Percentiles rank a stretch among this genome's conserved stretches.
Evolutionary conservation across 768 basidiomycete genomes (phyloP).

Genomic region (Galerina marginata): DNA sequence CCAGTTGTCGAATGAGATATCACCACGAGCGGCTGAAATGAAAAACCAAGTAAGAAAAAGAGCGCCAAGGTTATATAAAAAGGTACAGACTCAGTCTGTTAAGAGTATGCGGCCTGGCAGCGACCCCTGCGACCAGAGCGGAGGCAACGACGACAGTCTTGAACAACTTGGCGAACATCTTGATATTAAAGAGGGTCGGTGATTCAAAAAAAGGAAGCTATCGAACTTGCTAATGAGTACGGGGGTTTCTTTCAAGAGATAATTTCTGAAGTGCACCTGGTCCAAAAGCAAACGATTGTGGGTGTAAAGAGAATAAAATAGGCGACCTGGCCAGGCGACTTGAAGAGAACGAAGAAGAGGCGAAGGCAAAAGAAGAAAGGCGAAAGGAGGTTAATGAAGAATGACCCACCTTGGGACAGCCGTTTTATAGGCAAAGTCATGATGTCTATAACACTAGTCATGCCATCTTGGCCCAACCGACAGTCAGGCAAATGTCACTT

Average conservation of each 20-base stretch:
- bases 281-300: conserved; percentile 12
- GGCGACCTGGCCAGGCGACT: conserved; percentile 14
- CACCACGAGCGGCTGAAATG: conserved; percentile 14
- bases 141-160: conserved; percentile 21
- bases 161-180: conserved; percentile 28
- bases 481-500: neutral
- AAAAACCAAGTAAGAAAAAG: neutral
- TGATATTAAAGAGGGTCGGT: conserved; percentile 4
- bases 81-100: conserved; percentile 15
- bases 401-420: neutral
- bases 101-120: conserved; percentile 15
- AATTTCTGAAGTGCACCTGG: conserved; percentile 14
- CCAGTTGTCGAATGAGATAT: conserved; percentile 23
- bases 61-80: neutral
- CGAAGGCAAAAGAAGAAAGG: neutral
- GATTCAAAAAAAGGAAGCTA: conserved; percentile 8
- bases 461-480: too few species aligned
- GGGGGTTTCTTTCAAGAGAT: neutral
- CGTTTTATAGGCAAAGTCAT: conserved; percentile 14
- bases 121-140: conserved; percentile 21
- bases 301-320: conserved; percentile 12
- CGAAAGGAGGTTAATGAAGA: conserved; percentile 9
- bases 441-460: too few species aligned
- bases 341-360: neutral
- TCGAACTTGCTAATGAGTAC: neutral